These are phyloP conservation scores for Septoria petroselini DNA, from an alignment of 2,329 filamentous ascomycete genomes.

Conservation along the genomic window DNA sequence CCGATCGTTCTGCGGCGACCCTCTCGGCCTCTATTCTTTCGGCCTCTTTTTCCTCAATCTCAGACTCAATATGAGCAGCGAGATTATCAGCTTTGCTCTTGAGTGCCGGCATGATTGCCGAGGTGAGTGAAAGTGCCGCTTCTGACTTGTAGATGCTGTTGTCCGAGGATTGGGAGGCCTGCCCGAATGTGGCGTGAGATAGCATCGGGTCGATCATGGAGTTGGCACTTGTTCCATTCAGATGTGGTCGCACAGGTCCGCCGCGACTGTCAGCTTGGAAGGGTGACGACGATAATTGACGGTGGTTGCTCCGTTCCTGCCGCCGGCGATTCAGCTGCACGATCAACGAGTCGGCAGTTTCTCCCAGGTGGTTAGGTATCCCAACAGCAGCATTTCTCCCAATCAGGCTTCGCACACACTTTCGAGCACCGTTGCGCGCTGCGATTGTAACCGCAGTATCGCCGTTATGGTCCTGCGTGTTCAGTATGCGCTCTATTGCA, in stretches of 20 bases:
- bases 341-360: slow-evolving; percentile 82
- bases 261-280: slow-evolving; percentile 39
- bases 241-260: slow-evolving; percentile 30
- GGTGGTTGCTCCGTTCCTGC: slow-evolving; percentile 56
- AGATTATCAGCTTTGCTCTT: slow-evolving; percentile 47
- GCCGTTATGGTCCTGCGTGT: slow-evolving; percentile 78
- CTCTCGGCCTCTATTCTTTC: slow-evolving; percentile 49
- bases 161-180: slow-evolving; percentile 10
- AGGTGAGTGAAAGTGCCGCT: slow-evolving; percentile 57
- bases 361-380: slow-evolving; percentile 74
- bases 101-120: slow-evolving; percentile 58
- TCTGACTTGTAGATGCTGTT: slow-evolving; percentile 43
- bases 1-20: slow-evolving; percentile 58
- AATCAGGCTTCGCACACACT: slow-evolving; percentile 64
- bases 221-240: slow-evolving; percentile 20
- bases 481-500: slow-evolving; percentile 73
- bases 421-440: slow-evolving; percentile 81
- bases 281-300: slow-evolving; percentile 71
- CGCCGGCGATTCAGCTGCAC: slow-evolving; percentile 66
- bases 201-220: slow-evolving; percentile 30
- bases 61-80: slow-evolving; percentile 62
- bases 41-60: slow-evolving; percentile 68
- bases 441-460: slow-evolving; percentile 89
- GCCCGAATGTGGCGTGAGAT: slow-evolving; percentile 23
- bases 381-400: slow-evolving; percentile 78